Evolutionary conservation across 2,329 filamentous ascomycete genomes (phyloP), one percentile per base, ranked within the genome.

Genomic region (Pestalotiopsis sp.): DNA sequence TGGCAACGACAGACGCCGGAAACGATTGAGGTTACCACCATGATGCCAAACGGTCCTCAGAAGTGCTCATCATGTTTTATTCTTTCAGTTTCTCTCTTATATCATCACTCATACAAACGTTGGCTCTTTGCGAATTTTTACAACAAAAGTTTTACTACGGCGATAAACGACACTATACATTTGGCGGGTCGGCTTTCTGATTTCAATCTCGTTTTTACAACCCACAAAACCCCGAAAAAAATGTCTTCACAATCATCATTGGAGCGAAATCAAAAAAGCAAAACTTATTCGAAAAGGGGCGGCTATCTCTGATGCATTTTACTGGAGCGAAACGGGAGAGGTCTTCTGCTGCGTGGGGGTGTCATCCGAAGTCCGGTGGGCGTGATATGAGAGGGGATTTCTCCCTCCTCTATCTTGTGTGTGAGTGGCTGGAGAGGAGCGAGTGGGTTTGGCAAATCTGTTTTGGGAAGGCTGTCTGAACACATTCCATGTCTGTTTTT

Each of bases 401-500:
- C 45, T 52, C 17, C 17, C 14, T n/a, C 17, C 17, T 52, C 20
- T 52, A 13, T 27, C n/a, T 36, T 36, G 13, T 38, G 31, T 20
- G 27, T 61, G 59, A 36, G 59, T 36, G 59, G 31, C 20, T 20
- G n/a, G 23, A 38, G 20, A 52, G 38, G 39, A 36, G 9, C 27
- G 36, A 27, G 49, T 13, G 64, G 27, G 27, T 31, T 27, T 39
- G 57, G 41, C 57, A n/a, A 52, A 20, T 52, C 20, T 59, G 20
- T 9, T 39, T 59, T 20, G 65, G 65, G 23, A 45, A 66, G 65
- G 65, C 65, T 66, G 65, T 66, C 65, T 66, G 65, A 66, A 66
- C 65, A 59, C 23, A 71, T 72, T 68, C 69, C 68, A 66, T 56
- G 68, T 66, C 58, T 72, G 31, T 69, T 68, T 63, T 59, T 70